Evolutionary conservation across 2,329 filamentous ascomycete genomes (phyloP).

Genomic region (Colletotrichum cereale): DNA sequence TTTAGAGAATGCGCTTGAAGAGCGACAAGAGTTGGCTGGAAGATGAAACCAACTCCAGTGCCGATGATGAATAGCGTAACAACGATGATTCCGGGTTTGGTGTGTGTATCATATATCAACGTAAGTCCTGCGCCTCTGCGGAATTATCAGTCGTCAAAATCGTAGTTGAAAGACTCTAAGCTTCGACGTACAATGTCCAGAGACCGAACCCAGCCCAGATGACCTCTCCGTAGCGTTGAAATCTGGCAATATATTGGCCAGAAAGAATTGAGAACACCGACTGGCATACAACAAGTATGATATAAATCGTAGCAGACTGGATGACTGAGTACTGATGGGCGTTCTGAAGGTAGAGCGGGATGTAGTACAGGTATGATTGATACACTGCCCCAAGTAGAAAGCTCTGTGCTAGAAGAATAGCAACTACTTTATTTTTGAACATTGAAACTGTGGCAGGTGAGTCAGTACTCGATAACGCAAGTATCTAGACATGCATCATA

Average conservation of each 20-base stretch:
- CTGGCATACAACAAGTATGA: slow-evolving; percentile 64
- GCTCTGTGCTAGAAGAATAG: slow-evolving; percentile 67
- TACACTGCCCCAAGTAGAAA: slow-evolving; percentile 72
- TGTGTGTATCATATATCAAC: slow-evolving; percentile 60
- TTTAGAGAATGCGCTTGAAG: slow-evolving; percentile 69
- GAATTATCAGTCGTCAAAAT: neutral
- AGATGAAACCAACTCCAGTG: slow-evolving; percentile 63
- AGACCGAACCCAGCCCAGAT: slow-evolving; percentile 59
- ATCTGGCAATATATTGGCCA: slow-evolving; percentile 69
- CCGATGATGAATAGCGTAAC: slow-evolving; percentile 64
- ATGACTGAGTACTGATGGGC: slow-evolving; percentile 52
- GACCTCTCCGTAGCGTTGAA: slow-evolving; percentile 69
- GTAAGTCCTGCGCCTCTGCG: slow-evolving; percentile 62
- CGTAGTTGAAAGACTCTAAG: fast-evolving
- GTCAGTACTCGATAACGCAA: fast-evolving
- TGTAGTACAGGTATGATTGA: slow-evolving; percentile 70
- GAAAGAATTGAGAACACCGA: slow-evolving; percentile 59
- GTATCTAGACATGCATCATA: neutral
- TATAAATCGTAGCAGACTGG: slow-evolving; percentile 64
- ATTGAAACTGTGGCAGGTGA: slow-evolving; percentile 55
- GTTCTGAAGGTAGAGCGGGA: slow-evolving; percentile 74
- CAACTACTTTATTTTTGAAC: slow-evolving; percentile 66
- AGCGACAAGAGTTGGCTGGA: slow-evolving; percentile 65
- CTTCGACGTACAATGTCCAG: slow-evolving; percentile 50
- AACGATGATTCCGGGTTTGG: slow-evolving; percentile 61